Conservation (phyloP, 2,329 filamentous ascomycete species). For the Tolypocladium capitatum region DNA sequence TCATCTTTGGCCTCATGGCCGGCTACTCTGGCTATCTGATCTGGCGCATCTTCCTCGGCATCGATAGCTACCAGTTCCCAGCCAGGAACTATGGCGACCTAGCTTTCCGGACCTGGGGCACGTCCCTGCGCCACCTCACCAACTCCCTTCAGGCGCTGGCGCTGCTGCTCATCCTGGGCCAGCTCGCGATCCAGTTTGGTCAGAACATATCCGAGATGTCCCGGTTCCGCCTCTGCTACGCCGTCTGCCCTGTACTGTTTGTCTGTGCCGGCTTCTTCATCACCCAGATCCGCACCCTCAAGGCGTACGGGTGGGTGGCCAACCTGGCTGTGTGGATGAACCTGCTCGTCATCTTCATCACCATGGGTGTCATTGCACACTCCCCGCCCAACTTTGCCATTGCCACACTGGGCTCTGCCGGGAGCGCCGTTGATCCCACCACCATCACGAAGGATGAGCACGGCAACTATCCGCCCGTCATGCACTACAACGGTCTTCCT, state of each 20-base stretch:
- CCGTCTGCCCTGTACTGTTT: constrained; percentile 37
- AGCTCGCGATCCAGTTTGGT: constrained; percentile 39
- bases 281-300: constrained; percentile 42
- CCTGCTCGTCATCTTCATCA: constrained; percentile 38
- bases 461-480: constrained; percentile 24
- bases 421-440: constrained; percentile 13
- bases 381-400: constrained; percentile 29
- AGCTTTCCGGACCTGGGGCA: constrained; percentile 33
- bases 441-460: constrained; percentile 10
- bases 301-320: constrained; percentile 40
- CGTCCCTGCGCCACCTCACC: constrained; percentile 28
- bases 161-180: constrained; percentile 35
- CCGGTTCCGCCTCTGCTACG: constrained; percentile 35
- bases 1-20: constrained; percentile 25
- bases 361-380: constrained; percentile 38
- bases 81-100: constrained; percentile 33
- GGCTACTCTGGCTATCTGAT: constrained; percentile 29
- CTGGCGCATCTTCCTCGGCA: constrained; percentile 29
- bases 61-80: constrained; percentile 25
- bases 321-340: constrained; percentile 44
- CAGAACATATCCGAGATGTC: constrained; percentile 41
- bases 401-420: constrained; percentile 11
- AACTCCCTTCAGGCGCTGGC: constrained; percentile 35
- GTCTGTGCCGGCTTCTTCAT: constrained; percentile 35
- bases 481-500: constrained; percentile 22